A percentile compares a stretch with the other conserved stretches of the same genome.
Conservation (phyloP, 1,284 basidiomycete genomes). For the Leucoagaricus sp. region DNA sequence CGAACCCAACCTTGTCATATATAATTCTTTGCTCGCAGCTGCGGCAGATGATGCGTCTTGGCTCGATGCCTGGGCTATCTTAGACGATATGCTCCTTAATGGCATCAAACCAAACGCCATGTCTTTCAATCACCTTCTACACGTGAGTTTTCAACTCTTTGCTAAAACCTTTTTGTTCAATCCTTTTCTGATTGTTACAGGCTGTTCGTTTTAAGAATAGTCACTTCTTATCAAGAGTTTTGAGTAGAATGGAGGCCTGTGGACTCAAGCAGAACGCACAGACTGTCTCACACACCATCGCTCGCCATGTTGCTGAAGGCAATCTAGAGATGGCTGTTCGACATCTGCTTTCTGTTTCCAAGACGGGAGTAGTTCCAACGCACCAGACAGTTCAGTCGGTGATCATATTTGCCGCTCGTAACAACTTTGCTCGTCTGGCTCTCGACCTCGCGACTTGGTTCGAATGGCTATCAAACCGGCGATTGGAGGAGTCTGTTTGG, state of each 20-base stretch:
- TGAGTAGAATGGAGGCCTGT: conserved; percentile 49
- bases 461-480: conserved; percentile 54
- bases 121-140: conserved; percentile 66
- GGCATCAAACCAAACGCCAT: conserved; percentile 57
- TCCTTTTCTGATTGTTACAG: conserved; percentile 21
- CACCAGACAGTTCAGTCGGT: conserved; percentile 49
- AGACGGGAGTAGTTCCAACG: conserved; percentile 42
- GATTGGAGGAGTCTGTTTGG: conserved; percentile 58
- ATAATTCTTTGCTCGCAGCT: conserved; percentile 54
- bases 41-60: conserved; percentile 42
- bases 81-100: conserved; percentile 69
- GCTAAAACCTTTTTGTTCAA: background rate
- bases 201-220: conserved; percentile 40
- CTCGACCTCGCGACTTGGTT: conserved; percentile 64
- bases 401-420: conserved; percentile 48
- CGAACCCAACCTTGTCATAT: conserved; percentile 53
- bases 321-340: conserved; percentile 69
- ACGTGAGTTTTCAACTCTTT: conserved; percentile 38
- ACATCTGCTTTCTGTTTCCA: conserved; percentile 53
- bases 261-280: conserved; percentile 48
- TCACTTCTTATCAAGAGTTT: conserved; percentile 33
- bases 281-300: conserved; percentile 58
- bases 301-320: conserved; percentile 42
- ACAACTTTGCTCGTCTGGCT: conserved; percentile 62
- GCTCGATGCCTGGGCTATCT: conserved; percentile 65